Evolutionary conservation across 1,284 basidiomycete genomes (phyloP).

Genomic region (Sparassis latifolia): DNA sequence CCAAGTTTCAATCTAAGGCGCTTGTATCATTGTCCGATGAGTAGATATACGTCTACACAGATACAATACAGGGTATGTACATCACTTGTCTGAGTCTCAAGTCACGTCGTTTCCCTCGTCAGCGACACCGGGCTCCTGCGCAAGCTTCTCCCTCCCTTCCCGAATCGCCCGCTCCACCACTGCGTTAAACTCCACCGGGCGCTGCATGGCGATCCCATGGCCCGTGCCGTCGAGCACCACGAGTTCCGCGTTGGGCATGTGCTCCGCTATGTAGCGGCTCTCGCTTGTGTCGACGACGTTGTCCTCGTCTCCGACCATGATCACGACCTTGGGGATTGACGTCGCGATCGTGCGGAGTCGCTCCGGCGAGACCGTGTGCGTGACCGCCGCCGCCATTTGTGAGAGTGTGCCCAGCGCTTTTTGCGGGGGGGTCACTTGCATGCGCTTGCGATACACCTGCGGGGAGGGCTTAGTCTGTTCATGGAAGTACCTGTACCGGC

Average conservation of each 20-base stretch:
- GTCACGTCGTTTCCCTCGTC: no score
- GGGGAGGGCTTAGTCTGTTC: background rate
- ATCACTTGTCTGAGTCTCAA: no score
- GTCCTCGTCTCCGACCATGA: constrained; percentile 75
- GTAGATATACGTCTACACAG: no score
- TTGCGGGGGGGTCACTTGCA: constrained; percentile 54
- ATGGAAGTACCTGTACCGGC: background rate
- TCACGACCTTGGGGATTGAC: constrained; percentile 53
- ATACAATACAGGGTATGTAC: no score
- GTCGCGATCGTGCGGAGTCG: constrained; percentile 51
- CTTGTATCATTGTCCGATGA: no score
- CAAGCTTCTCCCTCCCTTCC: constrained; percentile 38
- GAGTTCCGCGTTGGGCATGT: constrained; percentile 67
- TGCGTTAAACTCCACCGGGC: constrained; percentile 45
- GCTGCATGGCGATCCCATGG: constrained; percentile 61
- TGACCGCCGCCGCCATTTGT: constrained; percentile 69
- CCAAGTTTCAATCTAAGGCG: no score
- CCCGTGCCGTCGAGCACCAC: constrained; percentile 60
- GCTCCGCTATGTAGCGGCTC: constrained; percentile 49
- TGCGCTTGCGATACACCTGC: constrained; percentile 47
- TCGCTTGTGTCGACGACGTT: constrained; percentile 54
- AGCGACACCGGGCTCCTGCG: no score
- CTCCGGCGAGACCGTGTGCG: constrained; percentile 56
- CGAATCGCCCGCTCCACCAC: constrained; percentile 50
- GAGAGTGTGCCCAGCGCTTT: constrained; percentile 58